A percentile compares a stretch with the other conserved stretches of the same genome.
Conservation (phyloP, 805 yeast species). For the Saccharomycopsis guyanensis region DNA sequence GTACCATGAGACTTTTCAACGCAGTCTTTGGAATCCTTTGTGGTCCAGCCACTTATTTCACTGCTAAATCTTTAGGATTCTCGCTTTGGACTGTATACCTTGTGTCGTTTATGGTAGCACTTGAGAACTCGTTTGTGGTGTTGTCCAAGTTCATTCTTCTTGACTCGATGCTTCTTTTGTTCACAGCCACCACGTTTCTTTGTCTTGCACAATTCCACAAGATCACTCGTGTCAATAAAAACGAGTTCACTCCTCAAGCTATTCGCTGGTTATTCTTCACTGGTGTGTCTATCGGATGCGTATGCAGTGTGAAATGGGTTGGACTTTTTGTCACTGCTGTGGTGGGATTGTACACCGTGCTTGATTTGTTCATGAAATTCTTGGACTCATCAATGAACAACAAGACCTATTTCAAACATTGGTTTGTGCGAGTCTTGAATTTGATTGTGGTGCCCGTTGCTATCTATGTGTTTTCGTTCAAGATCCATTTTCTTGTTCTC, state of each 20-base stretch:
- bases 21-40: conserved; percentile 59
- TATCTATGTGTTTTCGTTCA: conserved; percentile 68
- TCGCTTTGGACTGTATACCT: conserved; percentile 47
- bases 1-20: conserved; percentile 64
- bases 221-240: conserved; percentile 25
- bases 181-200: conserved; percentile 63
- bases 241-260: conserved; percentile 36
- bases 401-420: conserved; percentile 46
- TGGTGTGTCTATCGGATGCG: conserved; percentile 73
- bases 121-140: conserved; percentile 63
- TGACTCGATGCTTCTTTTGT: conserved; percentile 70
- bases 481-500: conserved; percentile 69
- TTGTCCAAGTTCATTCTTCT: conserved; percentile 67
- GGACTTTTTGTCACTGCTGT: conserved; percentile 61
- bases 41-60: conserved; percentile 64
- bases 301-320: conserved; percentile 81
- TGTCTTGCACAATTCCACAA: conserved; percentile 49
- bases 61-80: conserved; percentile 54
- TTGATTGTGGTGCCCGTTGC: conserved; percentile 65
- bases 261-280: conserved; percentile 49
- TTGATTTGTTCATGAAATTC: conserved; percentile 35
- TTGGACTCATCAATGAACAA: conserved; percentile 25
- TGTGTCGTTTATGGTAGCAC: conserved; percentile 52
- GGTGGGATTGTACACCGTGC: conserved; percentile 50
- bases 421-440: conserved; percentile 59